Evolutionary conservation across 2,329 filamentous ascomycete species (phyloP), one percentile per base, ranked within the genome.

Genomic region (Anisogramma anomala): DNA sequence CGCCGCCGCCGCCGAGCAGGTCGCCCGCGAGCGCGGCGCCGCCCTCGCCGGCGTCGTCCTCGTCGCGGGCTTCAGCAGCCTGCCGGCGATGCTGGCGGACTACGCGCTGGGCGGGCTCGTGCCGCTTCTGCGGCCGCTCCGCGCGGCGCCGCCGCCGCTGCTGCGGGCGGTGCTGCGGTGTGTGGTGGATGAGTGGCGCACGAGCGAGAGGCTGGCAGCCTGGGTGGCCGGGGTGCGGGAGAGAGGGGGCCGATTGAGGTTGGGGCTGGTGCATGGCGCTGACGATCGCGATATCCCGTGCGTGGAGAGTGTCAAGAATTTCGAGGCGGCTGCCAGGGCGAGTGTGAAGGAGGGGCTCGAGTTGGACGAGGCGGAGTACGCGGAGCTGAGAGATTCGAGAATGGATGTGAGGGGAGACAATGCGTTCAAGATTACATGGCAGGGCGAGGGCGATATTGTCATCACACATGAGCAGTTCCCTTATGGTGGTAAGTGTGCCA

Each of bases 201-300:
- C 84, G 0, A 73, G 73, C 0, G 66, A 71, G 20, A 72, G 88
- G 3, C 64, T 95, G 8, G 64, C 66, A 39, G 74, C 69, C 33
- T 61, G 77, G 50, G 70, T 74, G 11, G 62, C 58, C 30, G 58
- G 61, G 49, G 78, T 70, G 32, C 71, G 62, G 47, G 67, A 49
- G 46, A 65, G 65, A 53, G 44, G 40, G 1, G 57, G 58, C 4
- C 46, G 49, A 53, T 48, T 91, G 8, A 70, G 79, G 17, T 62
- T 95, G 15, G 78, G 74, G 32, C 64, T 95, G 31, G 63, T 96
- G 3, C 89, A 95, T 53, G 84, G 87, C 13, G 71, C 72, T 40
- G 76, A 94, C 53, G 89, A 96, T 56, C 65, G 66, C 44, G 85
- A 94, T 51, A 94, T 96, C 45, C 79, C 84, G 0, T 89, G 77